Conservation (phyloP, 371 early-diverging fungal genomes). For the Mortierella sp. region DNA sequence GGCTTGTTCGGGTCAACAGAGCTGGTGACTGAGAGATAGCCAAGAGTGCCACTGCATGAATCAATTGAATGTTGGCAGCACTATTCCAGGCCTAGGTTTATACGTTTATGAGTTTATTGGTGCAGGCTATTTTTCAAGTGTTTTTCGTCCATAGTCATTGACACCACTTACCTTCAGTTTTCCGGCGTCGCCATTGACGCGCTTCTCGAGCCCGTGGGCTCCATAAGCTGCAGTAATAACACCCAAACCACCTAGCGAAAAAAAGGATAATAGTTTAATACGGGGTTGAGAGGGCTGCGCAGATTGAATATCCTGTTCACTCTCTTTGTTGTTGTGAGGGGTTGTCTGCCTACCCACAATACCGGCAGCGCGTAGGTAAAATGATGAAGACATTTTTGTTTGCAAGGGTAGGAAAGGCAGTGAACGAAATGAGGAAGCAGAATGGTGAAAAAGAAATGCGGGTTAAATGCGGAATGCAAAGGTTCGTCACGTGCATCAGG, state of each 20-base stretch:
- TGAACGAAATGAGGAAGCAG: not conserved
- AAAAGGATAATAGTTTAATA: not conserved
- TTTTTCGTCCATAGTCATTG: not conserved
- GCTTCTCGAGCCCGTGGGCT: conserved; percentile 78
- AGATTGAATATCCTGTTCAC: not conserved
- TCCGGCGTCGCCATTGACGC: conserved; percentile 68
- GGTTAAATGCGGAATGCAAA: no score
- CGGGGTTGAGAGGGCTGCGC: not conserved
- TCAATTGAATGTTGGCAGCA: conserved; percentile 78
- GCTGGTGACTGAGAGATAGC: conserved; percentile 62
- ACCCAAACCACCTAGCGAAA: conserved; percentile 70
- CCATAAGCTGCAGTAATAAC: conserved; percentile 83
- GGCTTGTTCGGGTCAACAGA: conserved; percentile 54
- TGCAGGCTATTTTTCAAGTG: not conserved
- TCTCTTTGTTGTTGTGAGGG: not conserved
- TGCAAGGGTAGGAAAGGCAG: not conserved
- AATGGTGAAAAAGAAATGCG: no score
- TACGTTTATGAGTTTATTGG: not conserved
- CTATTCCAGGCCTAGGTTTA: conserved; percentile 69
- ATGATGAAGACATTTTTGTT: conserved; percentile 58
- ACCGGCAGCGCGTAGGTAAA: conserved; percentile 68
- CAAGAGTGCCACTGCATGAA: conserved; percentile 76
- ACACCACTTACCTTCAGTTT: conserved; percentile 59
- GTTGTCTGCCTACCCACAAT: conserved; percentile 59
- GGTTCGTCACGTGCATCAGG: not conserved